A percentile compares a stretch with the other conserved stretches of the same genome.
phyloP scores from a whole-genome alignment of 2,329 filamentous ascomycete species.

The Aquanectria penicillioides region DNA sequence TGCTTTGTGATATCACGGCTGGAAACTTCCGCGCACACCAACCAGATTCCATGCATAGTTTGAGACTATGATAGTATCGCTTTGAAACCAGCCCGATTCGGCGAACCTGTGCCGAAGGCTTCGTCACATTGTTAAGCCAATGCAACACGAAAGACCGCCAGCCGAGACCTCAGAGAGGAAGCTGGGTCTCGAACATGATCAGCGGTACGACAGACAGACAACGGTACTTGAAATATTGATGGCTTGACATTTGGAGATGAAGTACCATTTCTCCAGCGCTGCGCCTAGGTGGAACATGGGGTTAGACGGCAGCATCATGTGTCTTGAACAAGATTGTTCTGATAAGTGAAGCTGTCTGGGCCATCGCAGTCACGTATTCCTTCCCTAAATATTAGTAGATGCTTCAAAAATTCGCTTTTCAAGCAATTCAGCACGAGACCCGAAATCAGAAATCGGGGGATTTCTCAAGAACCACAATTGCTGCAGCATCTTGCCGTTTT shows the following conservation, averaged over 20 bases:
- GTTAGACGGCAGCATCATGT: constrained; percentile 33
- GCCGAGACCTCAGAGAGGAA: constrained; percentile 15
- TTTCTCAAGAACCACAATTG: no score
- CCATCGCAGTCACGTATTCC: neutral
- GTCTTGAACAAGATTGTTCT: constrained; percentile 3
- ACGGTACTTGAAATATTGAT: neutral
- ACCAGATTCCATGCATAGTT: neutral
- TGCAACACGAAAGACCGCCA: constrained; percentile 12
- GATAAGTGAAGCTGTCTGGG: constrained; percentile 5
- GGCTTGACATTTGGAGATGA: neutral
- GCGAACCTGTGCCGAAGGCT: neutral
- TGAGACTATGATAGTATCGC: neutral
- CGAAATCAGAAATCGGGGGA: no score
- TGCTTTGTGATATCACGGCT: no score
- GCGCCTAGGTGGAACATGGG: constrained; percentile 12
- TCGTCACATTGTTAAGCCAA: neutral
- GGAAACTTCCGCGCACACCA: no score
- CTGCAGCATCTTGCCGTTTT: neutral
- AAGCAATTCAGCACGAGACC: no score
- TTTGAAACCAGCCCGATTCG: neutral
- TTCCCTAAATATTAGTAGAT: no score
- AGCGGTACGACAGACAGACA: constrained; percentile 35
- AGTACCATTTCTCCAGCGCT: constrained; percentile 14
- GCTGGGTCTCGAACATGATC: constrained; percentile 31
- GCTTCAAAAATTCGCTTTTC: no score